These are phyloP conservation scores for Blastomyces percursus DNA, from an alignment of 2,329 filamentous ascomycete genomes.

Conservation along the genomic window DNA sequence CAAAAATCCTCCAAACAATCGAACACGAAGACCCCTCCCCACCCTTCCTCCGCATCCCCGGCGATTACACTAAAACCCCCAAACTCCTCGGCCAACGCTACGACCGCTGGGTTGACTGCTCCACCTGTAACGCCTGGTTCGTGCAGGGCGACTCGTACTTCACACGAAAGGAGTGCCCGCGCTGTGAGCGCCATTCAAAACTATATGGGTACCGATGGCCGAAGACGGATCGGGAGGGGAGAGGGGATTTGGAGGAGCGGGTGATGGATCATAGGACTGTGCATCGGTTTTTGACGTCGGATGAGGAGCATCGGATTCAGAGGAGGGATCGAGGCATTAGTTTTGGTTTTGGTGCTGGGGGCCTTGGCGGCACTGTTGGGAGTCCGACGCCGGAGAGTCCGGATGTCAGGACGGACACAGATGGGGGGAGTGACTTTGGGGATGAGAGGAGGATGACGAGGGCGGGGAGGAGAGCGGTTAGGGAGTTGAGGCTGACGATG, in stretches of 20 bases:
- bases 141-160: slow-evolving; percentile 82
- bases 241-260: slow-evolving; percentile 55
- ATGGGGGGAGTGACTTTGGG: slow-evolving; percentile 24
- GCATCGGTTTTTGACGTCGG: slow-evolving; percentile 66
- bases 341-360: slow-evolving; percentile 17
- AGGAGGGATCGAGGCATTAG: slow-evolving; percentile 30
- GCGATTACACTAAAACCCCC: slow-evolving; percentile 74
- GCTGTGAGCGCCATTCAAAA: slow-evolving; percentile 92
- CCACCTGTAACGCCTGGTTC: slow-evolving; percentile 69
- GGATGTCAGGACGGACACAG: slow-evolving; percentile 30
- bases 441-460: slow-evolving; percentile 28
- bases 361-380: not conserved
- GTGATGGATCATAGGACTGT: slow-evolving; percentile 78
- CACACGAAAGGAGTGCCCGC: slow-evolving; percentile 73
- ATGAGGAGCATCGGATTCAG: slow-evolving; percentile 48
- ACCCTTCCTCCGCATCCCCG: slow-evolving; percentile 44
- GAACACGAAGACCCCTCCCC: slow-evolving; percentile 25
- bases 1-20: slow-evolving; percentile 26
- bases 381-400: slow-evolving; percentile 31
- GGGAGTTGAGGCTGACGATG: slow-evolving; percentile 28
- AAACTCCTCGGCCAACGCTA: slow-evolving; percentile 65
- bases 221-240: slow-evolving; percentile 75
- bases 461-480: slow-evolving; percentile 24
- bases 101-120: slow-evolving; percentile 78
- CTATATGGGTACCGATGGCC: slow-evolving; percentile 94